Conservation (phyloP, 2,329 filamentous ascomycete species). For the Magnaporthiopsis incrustans region DNA sequence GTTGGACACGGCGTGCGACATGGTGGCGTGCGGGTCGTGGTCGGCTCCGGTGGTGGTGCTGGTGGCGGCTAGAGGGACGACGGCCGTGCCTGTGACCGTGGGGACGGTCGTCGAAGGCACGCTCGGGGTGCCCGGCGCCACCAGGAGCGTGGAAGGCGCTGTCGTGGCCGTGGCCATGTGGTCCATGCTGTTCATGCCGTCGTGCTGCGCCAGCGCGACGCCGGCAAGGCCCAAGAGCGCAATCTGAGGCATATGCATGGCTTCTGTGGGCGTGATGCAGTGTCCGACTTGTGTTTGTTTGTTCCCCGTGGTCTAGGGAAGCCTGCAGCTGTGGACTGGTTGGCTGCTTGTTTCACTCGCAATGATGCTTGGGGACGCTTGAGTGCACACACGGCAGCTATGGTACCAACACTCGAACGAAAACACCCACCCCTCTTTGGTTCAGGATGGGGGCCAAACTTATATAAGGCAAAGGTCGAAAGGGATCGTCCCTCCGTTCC, state of each 20-base stretch:
- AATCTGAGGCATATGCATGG: not conserved
- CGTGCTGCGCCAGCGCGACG: not conserved
- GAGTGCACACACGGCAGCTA: not conserved
- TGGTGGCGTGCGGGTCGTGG: constrained; percentile 1
- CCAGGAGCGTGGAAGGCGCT: not conserved
- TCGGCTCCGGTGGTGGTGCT: constrained; percentile 1
- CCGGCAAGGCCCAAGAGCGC: not conserved
- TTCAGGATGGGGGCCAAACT: not conserved
- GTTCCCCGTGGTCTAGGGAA: no score
- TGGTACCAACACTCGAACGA: not conserved
- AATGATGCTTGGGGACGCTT: not conserved
- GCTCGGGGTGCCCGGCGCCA: not conserved
- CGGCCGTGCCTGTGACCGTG: not conserved
- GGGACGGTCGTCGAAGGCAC: not conserved
- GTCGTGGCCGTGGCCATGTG: constrained; percentile 1
- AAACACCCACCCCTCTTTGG: not conserved
- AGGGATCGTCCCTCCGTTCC: not conserved
- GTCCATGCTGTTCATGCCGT: constrained; percentile 2
- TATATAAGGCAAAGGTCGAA: not conserved
- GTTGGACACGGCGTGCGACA: constrained; percentile 4
- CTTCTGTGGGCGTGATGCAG: not conserved
- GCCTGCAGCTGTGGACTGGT: no score
- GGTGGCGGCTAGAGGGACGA: not conserved
- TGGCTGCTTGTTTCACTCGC: not conserved
- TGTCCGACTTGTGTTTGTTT: not conserved